These are phyloP conservation scores for Phialocephala sp. DNA, from an alignment of 2,329 filamentous ascomycete genomes.

Conservation along the genomic window DNA sequence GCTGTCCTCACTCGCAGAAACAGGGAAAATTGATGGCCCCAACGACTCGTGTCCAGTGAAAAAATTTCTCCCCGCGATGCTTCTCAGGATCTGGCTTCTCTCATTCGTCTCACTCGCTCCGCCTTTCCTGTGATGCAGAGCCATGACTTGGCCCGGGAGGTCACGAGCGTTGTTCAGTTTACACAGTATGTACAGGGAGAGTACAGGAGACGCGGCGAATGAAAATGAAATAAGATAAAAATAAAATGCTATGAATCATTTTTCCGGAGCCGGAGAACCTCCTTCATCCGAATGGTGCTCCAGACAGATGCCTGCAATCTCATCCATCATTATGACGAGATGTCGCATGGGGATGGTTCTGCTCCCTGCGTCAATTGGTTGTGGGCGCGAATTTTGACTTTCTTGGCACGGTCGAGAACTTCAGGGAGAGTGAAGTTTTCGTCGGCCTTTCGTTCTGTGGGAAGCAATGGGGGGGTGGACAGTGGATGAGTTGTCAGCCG, in stretches of 20 bases:
- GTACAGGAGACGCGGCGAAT: not conserved
- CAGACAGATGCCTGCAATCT: slow-evolving; percentile 6
- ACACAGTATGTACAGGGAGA: not conserved
- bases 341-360: slow-evolving; percentile 5
- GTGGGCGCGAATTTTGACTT: not conserved
- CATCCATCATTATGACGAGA: slow-evolving; percentile 2
- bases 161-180: slow-evolving; percentile 1
- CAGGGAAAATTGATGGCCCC: slow-evolving; percentile 2
- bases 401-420: slow-evolving; percentile 9
- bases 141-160: slow-evolving; percentile 1
- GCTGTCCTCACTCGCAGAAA: slow-evolving; percentile 5
- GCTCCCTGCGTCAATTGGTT: slow-evolving; percentile 5
- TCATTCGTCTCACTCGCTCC: slow-evolving; percentile 6
- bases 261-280: not conserved
- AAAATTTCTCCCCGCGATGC: not conserved
- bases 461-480: not conserved
- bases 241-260: slow-evolving; percentile 8
- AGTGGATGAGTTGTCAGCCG: slow-evolving; percentile 9
- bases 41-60: slow-evolving; percentile 4
- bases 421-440: not conserved
- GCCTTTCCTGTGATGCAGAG: not conserved
- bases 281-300: not conserved
- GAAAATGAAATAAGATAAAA: not conserved
- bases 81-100: not conserved
- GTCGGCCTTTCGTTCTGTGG: not conserved